Conservation (phyloP, 2,329 filamentous ascomycete genomes). For the Ascochyta fabae region DNA sequence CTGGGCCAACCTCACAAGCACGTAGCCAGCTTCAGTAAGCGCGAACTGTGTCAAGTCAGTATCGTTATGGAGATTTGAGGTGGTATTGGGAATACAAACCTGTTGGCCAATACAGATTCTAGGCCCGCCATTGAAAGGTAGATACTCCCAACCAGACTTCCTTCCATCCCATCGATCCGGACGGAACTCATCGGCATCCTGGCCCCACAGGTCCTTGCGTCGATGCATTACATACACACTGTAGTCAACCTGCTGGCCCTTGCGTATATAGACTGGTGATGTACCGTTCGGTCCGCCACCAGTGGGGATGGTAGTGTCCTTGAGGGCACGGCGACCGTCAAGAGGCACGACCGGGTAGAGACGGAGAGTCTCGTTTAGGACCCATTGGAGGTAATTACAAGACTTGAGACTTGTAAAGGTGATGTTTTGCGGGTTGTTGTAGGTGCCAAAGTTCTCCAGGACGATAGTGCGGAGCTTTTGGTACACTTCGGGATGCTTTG, state of each 20-base stretch:
- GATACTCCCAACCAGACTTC: constrained; percentile 39
- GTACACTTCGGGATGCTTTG: constrained; percentile 47
- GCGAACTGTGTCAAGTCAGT: constrained; percentile 27
- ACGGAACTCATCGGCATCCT: constrained; percentile 45
- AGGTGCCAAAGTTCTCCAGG: constrained; percentile 51
- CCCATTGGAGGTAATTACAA: constrained; percentile 41
- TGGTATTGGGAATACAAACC: neutral
- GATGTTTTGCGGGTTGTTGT: constrained; percentile 45
- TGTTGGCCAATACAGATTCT: constrained; percentile 43
- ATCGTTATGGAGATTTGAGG: too few species aligned
- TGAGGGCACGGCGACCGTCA: constrained; percentile 38
- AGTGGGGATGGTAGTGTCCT: constrained; percentile 42
- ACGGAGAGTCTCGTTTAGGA: constrained; percentile 45
- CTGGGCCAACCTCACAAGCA: constrained; percentile 36
- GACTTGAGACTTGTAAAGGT: constrained; percentile 49
- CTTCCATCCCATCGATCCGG: constrained; percentile 48
- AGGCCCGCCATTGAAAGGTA: constrained; percentile 45
- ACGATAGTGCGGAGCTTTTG: constrained; percentile 46
- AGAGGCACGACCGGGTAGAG: constrained; percentile 45
- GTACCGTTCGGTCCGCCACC: constrained; percentile 47
- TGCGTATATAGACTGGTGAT: constrained; percentile 41
- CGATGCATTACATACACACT: constrained; percentile 43
- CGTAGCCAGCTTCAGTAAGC: constrained; percentile 40
- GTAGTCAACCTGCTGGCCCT: constrained; percentile 38
- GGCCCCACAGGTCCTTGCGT: constrained; percentile 46